Evolutionary conservation across 75 land plant genomes (phyloP), one percentile per base, ranked within the genome.

Genomic region (Selaginella tamariscina): DNA sequence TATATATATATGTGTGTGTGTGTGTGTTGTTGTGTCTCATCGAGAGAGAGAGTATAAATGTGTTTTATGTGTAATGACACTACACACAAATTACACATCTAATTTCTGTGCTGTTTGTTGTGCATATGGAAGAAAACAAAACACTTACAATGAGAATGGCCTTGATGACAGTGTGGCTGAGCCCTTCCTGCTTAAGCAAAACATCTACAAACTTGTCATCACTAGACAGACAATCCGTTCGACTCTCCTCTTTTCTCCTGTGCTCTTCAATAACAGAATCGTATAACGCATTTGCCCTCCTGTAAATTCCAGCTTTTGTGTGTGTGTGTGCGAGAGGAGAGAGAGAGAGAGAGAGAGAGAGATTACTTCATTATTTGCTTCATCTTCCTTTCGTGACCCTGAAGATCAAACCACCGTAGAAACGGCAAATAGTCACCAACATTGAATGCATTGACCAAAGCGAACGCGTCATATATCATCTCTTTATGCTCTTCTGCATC

Each of bases 401-500:
- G 55, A 30, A 73, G 54, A 28, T 78, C 83, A 0, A 86, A 0
- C 76, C 67, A 69, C 33, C 39, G 20, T 49, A 77, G 31, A 0
- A 66, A 67, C 0, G 86, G 89, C 30, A 86, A 1, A 32, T 65
- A 81, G 67, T 86, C 84, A 0, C 68, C 77, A 0, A 73, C 31
- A 31, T 70, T 67, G 55, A 78, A 75, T 9, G 68, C 23, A 1
- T 80, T 80, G 11, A 70, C 28, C 11, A 82, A 60, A 22, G 55
- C 69, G 31, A 75, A 75, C 20, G 76, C 75, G 24, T 70, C 64
- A 26, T 65, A 69, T 2, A 75, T 72, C n/a, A 60, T 54, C n/a
- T 2, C 67, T 54, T 56, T 30, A 20, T 60, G 75, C 33, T 70
- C 73, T 13, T 30, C 30, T 23, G 18, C 62, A 21, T 59, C 62